phyloP scores from a whole-genome alignment of 208 protist species.

The Trypanosoma melophagium region DNA sequence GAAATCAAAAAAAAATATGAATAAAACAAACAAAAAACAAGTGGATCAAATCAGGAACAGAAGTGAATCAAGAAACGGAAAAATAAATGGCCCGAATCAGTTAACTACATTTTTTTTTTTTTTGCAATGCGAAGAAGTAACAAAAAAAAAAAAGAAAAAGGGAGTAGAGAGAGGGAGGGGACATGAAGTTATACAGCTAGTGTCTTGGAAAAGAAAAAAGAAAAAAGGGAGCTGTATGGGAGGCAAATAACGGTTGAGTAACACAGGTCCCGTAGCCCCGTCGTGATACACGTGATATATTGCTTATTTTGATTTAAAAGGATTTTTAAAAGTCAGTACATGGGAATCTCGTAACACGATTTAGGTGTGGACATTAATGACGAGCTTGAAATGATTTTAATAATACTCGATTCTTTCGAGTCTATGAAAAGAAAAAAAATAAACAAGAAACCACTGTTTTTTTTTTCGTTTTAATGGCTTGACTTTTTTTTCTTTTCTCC shows the following conservation, averaged over 20 bases:
- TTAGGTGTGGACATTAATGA: not conserved
- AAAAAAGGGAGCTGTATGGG: not conserved
- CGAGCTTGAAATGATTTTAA: not conserved
- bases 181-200: slow-evolving; percentile 3
- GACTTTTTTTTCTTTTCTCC: slow-evolving; percentile 4
- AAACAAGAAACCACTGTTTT: not conserved
- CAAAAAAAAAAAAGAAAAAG: not conserved
- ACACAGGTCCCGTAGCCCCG: not conserved
- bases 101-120: not conserved
- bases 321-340: slow-evolving; percentile 8
- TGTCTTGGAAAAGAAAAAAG: slow-evolving; percentile 1
- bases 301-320: slow-evolving; percentile 7
- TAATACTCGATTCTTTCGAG: too few relatives aligned
- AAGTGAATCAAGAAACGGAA: too few relatives aligned
- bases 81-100: too few relatives aligned
- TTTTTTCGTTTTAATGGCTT: not conserved
- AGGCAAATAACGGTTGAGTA: slow-evolving; percentile 5
- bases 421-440: too few relatives aligned
- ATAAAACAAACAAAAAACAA: too few relatives aligned
- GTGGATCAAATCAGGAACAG: too few relatives aligned
- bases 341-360: not conserved
- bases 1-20: not conserved
- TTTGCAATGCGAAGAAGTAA: not conserved
- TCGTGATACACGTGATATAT: slow-evolving; percentile 3
- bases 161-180: not conserved